phyloP scores from a whole-genome alignment of 1,284 basidiomycete species.

The Cryptococcus wingfieldii region DNA sequence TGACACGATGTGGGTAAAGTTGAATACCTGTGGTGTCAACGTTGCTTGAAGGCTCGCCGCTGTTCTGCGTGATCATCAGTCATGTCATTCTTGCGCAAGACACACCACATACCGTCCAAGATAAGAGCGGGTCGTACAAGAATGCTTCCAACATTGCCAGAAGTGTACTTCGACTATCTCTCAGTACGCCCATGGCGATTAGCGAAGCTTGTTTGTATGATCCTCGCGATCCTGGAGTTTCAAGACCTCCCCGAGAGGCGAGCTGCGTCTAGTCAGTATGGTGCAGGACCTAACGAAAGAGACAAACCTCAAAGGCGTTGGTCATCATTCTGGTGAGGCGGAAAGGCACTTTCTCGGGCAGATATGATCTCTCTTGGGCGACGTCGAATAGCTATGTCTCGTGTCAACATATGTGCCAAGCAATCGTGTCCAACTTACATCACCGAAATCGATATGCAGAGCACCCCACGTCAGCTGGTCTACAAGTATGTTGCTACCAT shows the following conservation, averaged over 20 bases:
- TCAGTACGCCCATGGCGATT: slow-evolving; percentile 35
- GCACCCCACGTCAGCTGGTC: slow-evolving; percentile 45
- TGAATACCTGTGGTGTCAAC: background rate
- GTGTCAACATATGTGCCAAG: slow-evolving; percentile 1
- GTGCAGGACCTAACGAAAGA: background rate
- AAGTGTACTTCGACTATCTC: slow-evolving; percentile 34
- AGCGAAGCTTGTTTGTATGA: slow-evolving; percentile 39
- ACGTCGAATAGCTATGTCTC: slow-evolving; percentile 29
- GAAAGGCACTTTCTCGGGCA: slow-evolving; percentile 45
- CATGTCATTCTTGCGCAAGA: background rate
- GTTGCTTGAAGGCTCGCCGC: background rate
- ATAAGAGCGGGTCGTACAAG: slow-evolving; percentile 83
- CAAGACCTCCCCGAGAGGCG: slow-evolving; percentile 26
- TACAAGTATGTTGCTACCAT: slow-evolving; percentile 42
- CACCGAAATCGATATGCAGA: slow-evolving; percentile 46
- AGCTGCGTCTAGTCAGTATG: slow-evolving; percentile 16
- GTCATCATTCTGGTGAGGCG: slow-evolving; percentile 44
- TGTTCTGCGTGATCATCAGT: background rate
- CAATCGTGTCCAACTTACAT: slow-evolving; percentile 25
- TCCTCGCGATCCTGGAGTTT: slow-evolving; percentile 34
- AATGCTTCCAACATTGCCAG: slow-evolving; percentile 56
- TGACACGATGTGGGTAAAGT: too few relatives aligned
- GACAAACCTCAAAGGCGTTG: slow-evolving; percentile 40
- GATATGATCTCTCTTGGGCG: slow-evolving; percentile 29
- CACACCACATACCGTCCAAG: slow-evolving; percentile 56